phyloP scores from a whole-genome alignment of 495 filamentous ascomycete genomes.

The Penicillium chermesinum region DNA sequence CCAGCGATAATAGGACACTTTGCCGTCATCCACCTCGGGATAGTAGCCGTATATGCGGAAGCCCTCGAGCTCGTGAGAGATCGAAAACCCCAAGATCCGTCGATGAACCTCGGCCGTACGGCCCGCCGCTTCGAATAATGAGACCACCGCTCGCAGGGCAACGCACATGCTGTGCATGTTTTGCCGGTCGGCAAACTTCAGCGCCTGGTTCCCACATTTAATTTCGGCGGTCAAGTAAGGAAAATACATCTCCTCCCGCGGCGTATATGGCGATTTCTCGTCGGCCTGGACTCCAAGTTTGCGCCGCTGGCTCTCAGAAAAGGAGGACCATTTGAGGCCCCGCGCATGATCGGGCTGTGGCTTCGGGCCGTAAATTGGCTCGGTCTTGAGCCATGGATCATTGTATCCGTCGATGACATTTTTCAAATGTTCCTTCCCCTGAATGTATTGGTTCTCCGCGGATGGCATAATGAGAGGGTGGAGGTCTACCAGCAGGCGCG shows the following conservation, averaged over 20 bases:
- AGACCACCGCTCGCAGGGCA: slow-evolving; percentile 22
- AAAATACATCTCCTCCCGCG: slow-evolving; percentile 28
- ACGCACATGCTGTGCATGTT: slow-evolving; percentile 33
- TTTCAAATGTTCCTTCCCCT: slow-evolving; percentile 2
- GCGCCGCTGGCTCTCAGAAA: slow-evolving; percentile 5
- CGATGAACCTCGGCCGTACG: slow-evolving; percentile 18
- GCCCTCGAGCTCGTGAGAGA: slow-evolving; percentile 37
- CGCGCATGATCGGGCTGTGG: slow-evolving; percentile 3
- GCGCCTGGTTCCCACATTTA: slow-evolving; percentile 29
- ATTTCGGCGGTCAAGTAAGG: slow-evolving; percentile 36
- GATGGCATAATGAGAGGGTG: slow-evolving; percentile 3
- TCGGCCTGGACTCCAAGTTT: slow-evolving; percentile 3
- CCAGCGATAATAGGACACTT: slow-evolving; percentile 4
- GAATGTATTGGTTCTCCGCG: slow-evolving; percentile 5
- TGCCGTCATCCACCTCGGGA: slow-evolving; percentile 1
- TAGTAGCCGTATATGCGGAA: slow-evolving; percentile 5
- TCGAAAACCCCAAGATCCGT: slow-evolving; percentile 38
- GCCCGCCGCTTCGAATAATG: slow-evolving; percentile 17
- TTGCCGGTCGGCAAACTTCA: slow-evolving; percentile 33
- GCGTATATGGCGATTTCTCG: slow-evolving; percentile 4
- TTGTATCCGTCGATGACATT: slow-evolving; percentile 4
- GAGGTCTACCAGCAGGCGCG: slow-evolving; percentile 3
- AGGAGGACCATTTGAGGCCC: slow-evolving; percentile 1
- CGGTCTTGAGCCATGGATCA: slow-evolving; percentile 3
- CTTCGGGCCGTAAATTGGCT: slow-evolving; percentile 4